A percentile compares a stretch with the other conserved stretches of the same genome.
phyloP scores from a whole-genome alignment of 805 yeast genomes.

The Wickerhamiella alocasiicola region DNA sequence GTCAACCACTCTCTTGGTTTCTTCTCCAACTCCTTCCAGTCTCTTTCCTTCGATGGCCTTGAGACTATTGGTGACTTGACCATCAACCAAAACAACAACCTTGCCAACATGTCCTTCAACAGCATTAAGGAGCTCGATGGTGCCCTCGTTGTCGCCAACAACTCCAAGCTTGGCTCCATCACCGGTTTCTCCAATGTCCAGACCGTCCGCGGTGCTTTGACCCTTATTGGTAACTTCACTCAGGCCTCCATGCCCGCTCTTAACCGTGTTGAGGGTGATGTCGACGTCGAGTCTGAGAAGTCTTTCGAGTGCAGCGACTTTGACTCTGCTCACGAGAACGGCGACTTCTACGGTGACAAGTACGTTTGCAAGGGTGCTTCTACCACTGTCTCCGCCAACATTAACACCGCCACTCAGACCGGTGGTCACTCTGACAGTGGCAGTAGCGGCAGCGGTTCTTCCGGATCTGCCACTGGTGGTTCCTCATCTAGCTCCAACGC shows the following conservation, averaged over 20 bases:
- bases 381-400: constrained; percentile 20
- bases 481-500: constrained; percentile 9
- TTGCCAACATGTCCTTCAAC: constrained; percentile 57
- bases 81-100: constrained; percentile 58
- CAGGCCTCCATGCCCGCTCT: constrained; percentile 65
- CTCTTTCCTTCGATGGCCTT: constrained; percentile 34
- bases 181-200: constrained; percentile 62
- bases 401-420: constrained; percentile 12
- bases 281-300: constrained; percentile 49
- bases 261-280: constrained; percentile 83
- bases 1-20: constrained; percentile 78
- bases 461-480: constrained; percentile 1
- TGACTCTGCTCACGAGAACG: constrained; percentile 56
- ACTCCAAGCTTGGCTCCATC: constrained; percentile 53
- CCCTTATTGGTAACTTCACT: constrained; percentile 65
- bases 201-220: constrained; percentile 80
- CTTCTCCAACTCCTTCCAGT: constrained; percentile 50
- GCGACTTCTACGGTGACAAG: constrained; percentile 84
- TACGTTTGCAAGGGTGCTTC: constrained; percentile 35
- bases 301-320: constrained; percentile 73
- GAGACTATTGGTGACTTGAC: constrained; percentile 65
- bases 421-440: constrained; percentile 11
- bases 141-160: constrained; percentile 84
- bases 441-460: constrained; percentile 11
- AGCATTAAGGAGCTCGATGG: constrained; percentile 70